Conservation (phyloP, 2,329 filamentous ascomycete species). For the Leptographium wingfieldii region DNA sequence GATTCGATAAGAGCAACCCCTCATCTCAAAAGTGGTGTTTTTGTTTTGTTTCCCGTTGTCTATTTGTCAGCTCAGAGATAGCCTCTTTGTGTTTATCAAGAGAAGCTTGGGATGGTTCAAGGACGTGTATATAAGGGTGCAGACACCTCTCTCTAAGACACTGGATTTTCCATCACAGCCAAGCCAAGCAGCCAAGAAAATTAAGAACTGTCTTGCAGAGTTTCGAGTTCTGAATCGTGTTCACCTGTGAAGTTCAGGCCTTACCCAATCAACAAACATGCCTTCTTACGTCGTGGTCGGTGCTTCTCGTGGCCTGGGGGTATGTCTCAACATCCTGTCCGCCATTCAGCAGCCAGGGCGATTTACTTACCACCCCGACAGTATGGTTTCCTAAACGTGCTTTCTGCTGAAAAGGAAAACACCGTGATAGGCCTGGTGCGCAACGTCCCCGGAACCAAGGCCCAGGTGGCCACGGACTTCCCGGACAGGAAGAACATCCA, state of each 20-base stretch:
- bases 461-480: constrained; percentile 29
- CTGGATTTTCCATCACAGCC: too few species aligned
- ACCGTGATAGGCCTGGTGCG: constrained; percentile 34
- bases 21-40: too few species aligned
- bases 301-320: constrained; percentile 14
- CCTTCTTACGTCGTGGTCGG: constrained; percentile 15
- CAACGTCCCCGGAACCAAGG: constrained; percentile 29
- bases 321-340: constrained; percentile 6
- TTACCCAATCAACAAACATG: constrained; percentile 8
- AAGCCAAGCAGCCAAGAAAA: too few species aligned
- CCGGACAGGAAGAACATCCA: constrained; percentile 27
- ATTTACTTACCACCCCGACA: constrained; percentile 12
- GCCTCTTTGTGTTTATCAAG: too few species aligned
- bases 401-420: constrained; percentile 31
- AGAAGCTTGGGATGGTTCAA: too few species aligned
- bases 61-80: too few species aligned
- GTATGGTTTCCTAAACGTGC: constrained; percentile 36
- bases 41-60: too few species aligned
- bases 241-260: not conserved
- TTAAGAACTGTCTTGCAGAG: too few species aligned
- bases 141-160: too few species aligned
- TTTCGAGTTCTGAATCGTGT: not conserved
- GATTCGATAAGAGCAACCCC: too few species aligned
- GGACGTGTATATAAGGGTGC: too few species aligned
- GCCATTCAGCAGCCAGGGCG: not conserved